Conservation (phyloP, 1,284 basidiomycete species). For the Cutaneotrichosporon sp. region DNA sequence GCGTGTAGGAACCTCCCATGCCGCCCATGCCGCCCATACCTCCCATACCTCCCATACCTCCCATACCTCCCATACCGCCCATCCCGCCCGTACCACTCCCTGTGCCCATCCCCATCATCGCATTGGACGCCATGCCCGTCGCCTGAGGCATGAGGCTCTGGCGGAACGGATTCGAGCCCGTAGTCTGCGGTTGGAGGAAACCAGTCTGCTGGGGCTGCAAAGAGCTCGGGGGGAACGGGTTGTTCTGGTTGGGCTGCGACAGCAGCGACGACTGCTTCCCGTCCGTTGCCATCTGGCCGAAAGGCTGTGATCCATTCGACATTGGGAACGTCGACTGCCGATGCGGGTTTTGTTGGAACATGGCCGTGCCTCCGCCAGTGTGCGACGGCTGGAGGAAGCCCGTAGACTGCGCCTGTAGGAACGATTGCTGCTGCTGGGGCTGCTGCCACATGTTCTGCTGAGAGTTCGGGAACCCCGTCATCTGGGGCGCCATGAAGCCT, state of each 20-base stretch:
- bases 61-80: slow-evolving; percentile 13
- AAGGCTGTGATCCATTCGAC: background rate
- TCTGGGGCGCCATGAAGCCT: slow-evolving; percentile 56
- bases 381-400: slow-evolving; percentile 49
- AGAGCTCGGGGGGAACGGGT: slow-evolving; percentile 18
- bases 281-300: slow-evolving; percentile 19
- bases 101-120: slow-evolving; percentile 11
- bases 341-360: slow-evolving; percentile 58
- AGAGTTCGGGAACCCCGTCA: slow-evolving; percentile 63
- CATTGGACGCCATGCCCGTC: slow-evolving; percentile 9
- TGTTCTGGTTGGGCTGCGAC: slow-evolving; percentile 2
- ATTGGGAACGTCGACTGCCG: slow-evolving; percentile 7
- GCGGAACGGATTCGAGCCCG: slow-evolving; percentile 63
- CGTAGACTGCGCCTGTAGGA: background rate
- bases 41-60: background rate
- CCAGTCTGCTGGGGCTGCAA: slow-evolving; percentile 51
- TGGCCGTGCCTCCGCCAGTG: slow-evolving; percentile 57
- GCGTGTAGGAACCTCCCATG: background rate
- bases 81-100: no score
- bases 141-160: slow-evolving; percentile 41
- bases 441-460: slow-evolving; percentile 34
- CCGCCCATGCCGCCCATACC: background rate
- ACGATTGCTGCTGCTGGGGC: slow-evolving; percentile 13
- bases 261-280: slow-evolving; percentile 45
- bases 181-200: slow-evolving; percentile 50